Evolutionary conservation across 2,329 filamentous ascomycete genomes (phyloP).

Genomic region (Metarhizium guizhouense): DNA sequence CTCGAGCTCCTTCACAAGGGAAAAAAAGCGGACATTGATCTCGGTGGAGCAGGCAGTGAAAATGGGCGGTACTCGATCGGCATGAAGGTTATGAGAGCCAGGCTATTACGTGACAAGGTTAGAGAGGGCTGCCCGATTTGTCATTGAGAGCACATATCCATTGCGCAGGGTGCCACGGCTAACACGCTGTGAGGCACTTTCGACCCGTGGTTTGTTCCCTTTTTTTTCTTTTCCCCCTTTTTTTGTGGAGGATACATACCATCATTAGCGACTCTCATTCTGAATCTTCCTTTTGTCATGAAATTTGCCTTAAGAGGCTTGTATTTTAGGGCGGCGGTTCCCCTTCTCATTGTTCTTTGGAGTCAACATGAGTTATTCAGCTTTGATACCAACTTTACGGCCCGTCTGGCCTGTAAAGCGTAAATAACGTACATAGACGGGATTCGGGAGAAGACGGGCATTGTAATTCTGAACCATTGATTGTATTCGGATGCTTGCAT

Average conservation of each 20-base stretch:
- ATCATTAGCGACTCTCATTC: background rate
- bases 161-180: background rate
- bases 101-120: constrained; percentile 64
- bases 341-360: background rate
- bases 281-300: background rate
- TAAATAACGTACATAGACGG: background rate
- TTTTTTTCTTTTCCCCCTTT: background rate
- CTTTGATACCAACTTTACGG: background rate
- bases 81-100: constrained; percentile 79
- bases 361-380: background rate
- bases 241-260: background rate
- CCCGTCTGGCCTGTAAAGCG: background rate
- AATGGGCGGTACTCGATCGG: constrained; percentile 58
- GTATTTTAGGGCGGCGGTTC: background rate
- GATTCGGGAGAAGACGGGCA: background rate
- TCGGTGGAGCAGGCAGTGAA: constrained; percentile 33
- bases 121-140: constrained; percentile 57
- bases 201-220: too few species aligned
- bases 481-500: background rate
- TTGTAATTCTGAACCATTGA: background rate
- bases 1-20: constrained; percentile 42
- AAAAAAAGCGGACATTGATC: constrained; percentile 36
- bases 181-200: background rate
- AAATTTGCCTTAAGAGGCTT: background rate
- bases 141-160: constrained; percentile 3